A percentile compares a stretch with the other conserved stretches of the same genome.
phyloP scores from a whole-genome alignment of 495 filamentous ascomycete species.

The Xylaria longipes region DNA sequence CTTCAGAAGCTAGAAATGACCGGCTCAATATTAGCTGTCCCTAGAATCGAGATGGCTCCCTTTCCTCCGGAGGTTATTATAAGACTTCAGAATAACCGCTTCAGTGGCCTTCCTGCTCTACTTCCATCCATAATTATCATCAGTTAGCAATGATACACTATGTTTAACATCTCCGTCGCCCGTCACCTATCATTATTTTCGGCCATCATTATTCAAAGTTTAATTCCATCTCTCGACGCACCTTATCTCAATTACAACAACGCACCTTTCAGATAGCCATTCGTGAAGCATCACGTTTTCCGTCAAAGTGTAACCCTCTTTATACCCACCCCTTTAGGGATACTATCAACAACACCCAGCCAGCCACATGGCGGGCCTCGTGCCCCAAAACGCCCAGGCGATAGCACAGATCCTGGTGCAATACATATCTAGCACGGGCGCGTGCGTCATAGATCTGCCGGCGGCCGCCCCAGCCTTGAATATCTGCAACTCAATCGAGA shows the following conservation, averaged over 20 bases:
- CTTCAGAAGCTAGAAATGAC: neutral
- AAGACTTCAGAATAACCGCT: neutral
- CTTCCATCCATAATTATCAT: neutral
- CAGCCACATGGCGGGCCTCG: constrained; percentile 11
- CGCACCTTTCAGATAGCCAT: neutral
- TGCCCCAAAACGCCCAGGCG: constrained; percentile 36
- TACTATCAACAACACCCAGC: neutral
- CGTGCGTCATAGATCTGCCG: constrained; percentile 33
- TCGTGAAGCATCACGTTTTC: neutral
- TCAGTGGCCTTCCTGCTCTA: no score
- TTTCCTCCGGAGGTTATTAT: neutral
- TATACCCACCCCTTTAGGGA: neutral
- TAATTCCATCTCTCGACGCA: neutral
- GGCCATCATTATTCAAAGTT: neutral
- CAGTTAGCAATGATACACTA: neutral
- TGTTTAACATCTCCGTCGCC: neutral
- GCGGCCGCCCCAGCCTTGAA: constrained; percentile 23
- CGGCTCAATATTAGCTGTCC: constrained; percentile 1
- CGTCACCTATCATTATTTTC: neutral
- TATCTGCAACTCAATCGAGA: constrained; percentile 32
- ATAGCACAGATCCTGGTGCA: constrained; percentile 43
- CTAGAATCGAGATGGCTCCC: constrained; percentile 3
- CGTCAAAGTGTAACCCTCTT: neutral
- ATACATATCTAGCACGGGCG: constrained; percentile 21
- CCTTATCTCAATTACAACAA: neutral